A percentile compares a stretch with the other conserved stretches of the same genome.
phyloP scores from a whole-genome alignment of 2,329 filamentous ascomycete species.

The Fusarium sublunatum region DNA sequence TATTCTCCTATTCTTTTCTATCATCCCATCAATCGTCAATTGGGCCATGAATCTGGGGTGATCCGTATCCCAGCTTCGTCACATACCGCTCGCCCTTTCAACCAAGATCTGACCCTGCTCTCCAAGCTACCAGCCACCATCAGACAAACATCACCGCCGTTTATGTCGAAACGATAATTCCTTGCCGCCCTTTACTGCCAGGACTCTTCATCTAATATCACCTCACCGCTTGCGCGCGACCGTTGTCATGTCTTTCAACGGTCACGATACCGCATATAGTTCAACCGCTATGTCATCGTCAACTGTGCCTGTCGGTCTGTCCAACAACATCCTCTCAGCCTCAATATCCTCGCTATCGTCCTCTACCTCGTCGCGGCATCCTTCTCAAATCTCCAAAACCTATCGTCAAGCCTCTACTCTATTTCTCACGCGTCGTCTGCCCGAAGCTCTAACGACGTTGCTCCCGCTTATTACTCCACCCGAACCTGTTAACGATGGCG shows the following conservation, averaged over 20 bases:
- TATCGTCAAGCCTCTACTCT: conserved; percentile 95
- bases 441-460: conserved; percentile 87
- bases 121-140: conserved; percentile 1
- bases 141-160: conserved; percentile 25
- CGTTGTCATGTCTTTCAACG: conserved; percentile 57
- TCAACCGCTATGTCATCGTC: conserved; percentile 54
- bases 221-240: conserved; percentile 5
- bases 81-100: conserved; percentile 26
- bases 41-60: conserved; percentile 41
- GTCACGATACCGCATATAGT: conserved; percentile 58
- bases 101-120: conserved; percentile 16
- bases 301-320: conserved; percentile 55
- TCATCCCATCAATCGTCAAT: conserved; percentile 24
- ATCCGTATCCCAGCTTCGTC: conserved; percentile 16
- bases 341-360: conserved; percentile 77
- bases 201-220: conserved; percentile 16
- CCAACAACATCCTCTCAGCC: conserved; percentile 67
- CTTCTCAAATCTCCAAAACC: conserved; percentile 84
- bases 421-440: conserved; percentile 91
- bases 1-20: conserved; percentile 21
- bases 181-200: conserved; percentile 10
- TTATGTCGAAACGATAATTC: conserved; percentile 22
- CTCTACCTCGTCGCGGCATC: conserved; percentile 68
- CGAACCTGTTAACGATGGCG: conserved; percentile 60
- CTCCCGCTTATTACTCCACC: conserved; percentile 80